Conservation (phyloP, 2,329 filamentous ascomycete species). For the Allantophomopsis lycopodina region DNA sequence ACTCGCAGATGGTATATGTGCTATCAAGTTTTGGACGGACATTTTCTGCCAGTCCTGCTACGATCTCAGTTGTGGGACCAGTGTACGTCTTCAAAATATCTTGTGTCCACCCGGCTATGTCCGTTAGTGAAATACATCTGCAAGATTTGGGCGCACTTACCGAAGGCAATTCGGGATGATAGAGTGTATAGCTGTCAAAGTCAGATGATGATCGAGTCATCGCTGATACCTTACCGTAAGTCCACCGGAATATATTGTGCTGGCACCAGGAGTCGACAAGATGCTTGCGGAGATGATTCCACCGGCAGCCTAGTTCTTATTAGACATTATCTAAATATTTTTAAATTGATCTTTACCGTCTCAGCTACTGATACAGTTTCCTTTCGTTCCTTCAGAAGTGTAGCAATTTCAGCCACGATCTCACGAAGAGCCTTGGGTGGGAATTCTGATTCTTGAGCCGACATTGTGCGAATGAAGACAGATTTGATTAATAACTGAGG, state of each 20-base stretch:
- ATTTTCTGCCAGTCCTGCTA: slow-evolving; percentile 38
- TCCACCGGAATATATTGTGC: slow-evolving; percentile 44
- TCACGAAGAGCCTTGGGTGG: slow-evolving; percentile 13
- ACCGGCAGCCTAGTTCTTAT: slow-evolving; percentile 34
- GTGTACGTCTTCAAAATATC: slow-evolving; percentile 34
- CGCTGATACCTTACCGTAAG: slow-evolving; percentile 27
- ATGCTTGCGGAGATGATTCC: slow-evolving; percentile 46
- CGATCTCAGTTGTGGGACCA: slow-evolving; percentile 45
- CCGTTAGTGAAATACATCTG: not conserved
- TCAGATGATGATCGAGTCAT: not conserved
- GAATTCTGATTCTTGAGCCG: slow-evolving; percentile 5
- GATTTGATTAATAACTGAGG: too few species aligned
- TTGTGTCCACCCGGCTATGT: slow-evolving; percentile 41
- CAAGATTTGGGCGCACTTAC: slow-evolving; percentile 5
- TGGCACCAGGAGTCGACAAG: slow-evolving; percentile 43
- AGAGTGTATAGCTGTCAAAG: slow-evolving; percentile 15
- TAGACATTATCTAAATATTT: too few species aligned
- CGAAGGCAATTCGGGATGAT: slow-evolving; percentile 16
- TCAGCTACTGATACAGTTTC: slow-evolving; percentile 48
- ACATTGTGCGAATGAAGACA: not conserved
- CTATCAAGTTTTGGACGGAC: slow-evolving; percentile 37
- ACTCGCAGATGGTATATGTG: slow-evolving; percentile 44
- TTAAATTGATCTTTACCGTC: slow-evolving; percentile 26
- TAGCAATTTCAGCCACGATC: slow-evolving; percentile 28
- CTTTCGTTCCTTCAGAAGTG: slow-evolving; percentile 36